Percentiles rank a stretch among this genome's conserved stretches.
Conservation (phyloP, 2,329 filamentous ascomycete species). For the Akanthomyces uredinophilus region DNA sequence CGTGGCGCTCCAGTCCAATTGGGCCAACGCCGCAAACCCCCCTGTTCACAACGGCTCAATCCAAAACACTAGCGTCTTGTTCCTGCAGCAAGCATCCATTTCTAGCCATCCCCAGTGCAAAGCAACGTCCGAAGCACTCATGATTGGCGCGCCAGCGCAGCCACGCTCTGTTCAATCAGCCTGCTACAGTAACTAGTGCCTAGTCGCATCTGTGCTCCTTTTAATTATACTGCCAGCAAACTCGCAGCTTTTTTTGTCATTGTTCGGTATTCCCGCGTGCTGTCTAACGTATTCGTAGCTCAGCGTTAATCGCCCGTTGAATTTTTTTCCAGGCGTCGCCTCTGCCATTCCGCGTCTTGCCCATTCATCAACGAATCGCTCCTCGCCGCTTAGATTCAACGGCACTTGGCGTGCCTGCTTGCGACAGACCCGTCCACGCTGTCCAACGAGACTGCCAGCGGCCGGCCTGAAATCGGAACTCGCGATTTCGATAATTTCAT, state of each 20-base stretch:
- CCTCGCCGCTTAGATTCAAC: not conserved
- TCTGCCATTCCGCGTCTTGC: not conserved
- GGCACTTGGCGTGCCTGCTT: not conserved
- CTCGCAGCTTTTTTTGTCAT: not conserved
- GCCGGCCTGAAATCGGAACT: no score
- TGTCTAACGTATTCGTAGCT: no score
- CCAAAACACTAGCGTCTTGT: slow-evolving; percentile 13
- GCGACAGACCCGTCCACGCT: no score
- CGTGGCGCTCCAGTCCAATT: not conserved
- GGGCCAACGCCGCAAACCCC: not conserved
- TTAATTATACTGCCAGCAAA: not conserved
- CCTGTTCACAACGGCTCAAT: slow-evolving; percentile 7
- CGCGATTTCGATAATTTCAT: no score
- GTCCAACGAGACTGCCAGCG: no score
- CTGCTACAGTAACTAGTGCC: not conserved
- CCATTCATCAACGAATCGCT: not conserved
- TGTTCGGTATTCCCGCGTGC: not conserved
- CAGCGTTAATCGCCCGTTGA: not conserved
- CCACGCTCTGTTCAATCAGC: not conserved
- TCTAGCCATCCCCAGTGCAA: not conserved
- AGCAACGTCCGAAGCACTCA: not conserved
- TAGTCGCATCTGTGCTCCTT: not conserved
- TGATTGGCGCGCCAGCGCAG: not conserved
- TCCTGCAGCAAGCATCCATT: not conserved
- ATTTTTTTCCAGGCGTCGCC: not conserved